Evolutionary conservation across 257 asterid genomes (phyloP), one percentile per base, ranked within the genome.

Genomic region (Fraxinus pennsylvanica): DNA sequence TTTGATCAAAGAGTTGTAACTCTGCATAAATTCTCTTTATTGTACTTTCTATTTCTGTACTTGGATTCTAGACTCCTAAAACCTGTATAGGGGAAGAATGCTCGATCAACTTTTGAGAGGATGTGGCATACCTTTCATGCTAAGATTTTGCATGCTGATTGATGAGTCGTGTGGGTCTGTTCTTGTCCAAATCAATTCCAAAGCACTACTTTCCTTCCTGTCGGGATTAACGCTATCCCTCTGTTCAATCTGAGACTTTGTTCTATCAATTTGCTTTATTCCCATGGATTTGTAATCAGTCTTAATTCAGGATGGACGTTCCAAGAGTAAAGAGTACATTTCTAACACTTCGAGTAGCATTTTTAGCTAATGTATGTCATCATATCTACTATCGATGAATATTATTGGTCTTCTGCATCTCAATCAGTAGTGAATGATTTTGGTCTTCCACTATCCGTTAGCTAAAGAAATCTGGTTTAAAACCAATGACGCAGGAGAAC

Each of bases 21-120:
- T 52, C 52, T 22, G 17, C 39, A 19, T 17, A 15, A 14, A 19
- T 5, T 76, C 5, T 21, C 9, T 54, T 65, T 80, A 80, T 71
- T 82, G 85, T 47, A 45, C 52, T 13, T 39, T 45, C 29, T 25
- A 36, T 13, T 35, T 30, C 22, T 35, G 71, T 10, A 72, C 71
- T 50, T 22, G 29, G 30, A 29, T 54, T 39, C 25, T 6, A 36
- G 68, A 45, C 61, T 77, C n/a, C 32, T 21, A 43, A 21, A 70
- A 80, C 21, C 22, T 17, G 66, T 25, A 21, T 47, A 29, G 32
- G 29, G 41, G 54, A 25, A 39, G 43, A 7, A 38, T 80, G 7
- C 21, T 29, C 17, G 9, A 29, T 33, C 3, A 71, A 15, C 21
- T 29, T 9, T 15, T 32, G 50, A 21, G 29, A 47, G 13, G 39